Base-by-base conservation (phyloP, 345 rosid genomes). In the Schrenkiella parvula region DNA sequence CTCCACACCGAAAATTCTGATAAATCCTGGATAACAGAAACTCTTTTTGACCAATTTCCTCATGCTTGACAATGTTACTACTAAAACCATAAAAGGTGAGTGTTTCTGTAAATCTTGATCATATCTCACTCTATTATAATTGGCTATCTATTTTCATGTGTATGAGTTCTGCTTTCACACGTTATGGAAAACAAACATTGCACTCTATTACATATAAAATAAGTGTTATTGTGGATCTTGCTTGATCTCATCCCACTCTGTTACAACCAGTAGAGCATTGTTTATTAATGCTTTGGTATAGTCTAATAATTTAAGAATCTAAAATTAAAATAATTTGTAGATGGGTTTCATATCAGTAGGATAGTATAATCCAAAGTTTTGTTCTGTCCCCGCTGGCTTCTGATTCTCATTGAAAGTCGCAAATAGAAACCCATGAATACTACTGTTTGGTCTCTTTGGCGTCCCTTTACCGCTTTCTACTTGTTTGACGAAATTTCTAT, bases 331-430 rank as follows among this genome's bases (percentile, higher is more conserved):
- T 56, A 74, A 23, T 69, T 60, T 67, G 48, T 74, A 74, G 38
- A 74, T 22, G 3, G 78, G 73, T 18, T 60, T 68, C 73, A 67
- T 15, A 43, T 26, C 14, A 8, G 22, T 23, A 31, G 78, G 78
- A 41, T 74, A 1, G 18, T 58, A 74, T 9, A 74, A 52, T 1
- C 78, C 78, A 67, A 59, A 74, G 0, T 74, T 35, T 14, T 67
- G 73, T 32, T 74, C 73, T 5, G 63, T 67, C 8, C 78, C 78
- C 0, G 14, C 64, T 8, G 69, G 56, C 8, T 74, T 74, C 10
- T 4, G 44, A 68, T 74, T 74, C 46, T 68, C 78, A 15, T 74
- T 74, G 17, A 74, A 74, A 2, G 78, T 74, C 8, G 68, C 78
- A 1, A 74, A 74, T 0, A 67, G 1, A 23, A 3, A 75, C 41